phyloP scores from a whole-genome alignment of 169 alveolate genomes.

The Condylostoma magnum region DNA sequence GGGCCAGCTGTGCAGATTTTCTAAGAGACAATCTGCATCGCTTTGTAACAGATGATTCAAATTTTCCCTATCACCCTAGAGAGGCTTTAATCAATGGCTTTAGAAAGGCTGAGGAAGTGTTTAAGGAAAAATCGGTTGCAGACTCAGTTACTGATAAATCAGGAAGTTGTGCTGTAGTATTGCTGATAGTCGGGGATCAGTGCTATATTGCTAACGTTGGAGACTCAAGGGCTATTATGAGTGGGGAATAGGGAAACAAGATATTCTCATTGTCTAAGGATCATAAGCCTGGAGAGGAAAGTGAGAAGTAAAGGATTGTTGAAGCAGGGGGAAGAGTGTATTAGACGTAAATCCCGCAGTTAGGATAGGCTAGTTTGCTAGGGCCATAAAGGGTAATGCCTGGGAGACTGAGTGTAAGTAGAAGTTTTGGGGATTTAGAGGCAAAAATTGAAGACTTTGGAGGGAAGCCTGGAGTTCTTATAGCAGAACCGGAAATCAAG shows the following conservation, averaged over 20 bases:
- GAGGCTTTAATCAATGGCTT: conserved; percentile 72
- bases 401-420: conserved; percentile 82
- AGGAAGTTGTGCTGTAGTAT: conserved; percentile 70
- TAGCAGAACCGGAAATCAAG: conserved; percentile 66
- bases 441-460: conserved; percentile 67
- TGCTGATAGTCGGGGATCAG: conserved; percentile 47
- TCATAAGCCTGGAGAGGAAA: conserved; percentile 77
- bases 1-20: conserved; percentile 79
- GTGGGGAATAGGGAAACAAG: conserved; percentile 53
- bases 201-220: conserved; percentile 87
- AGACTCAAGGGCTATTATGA: conserved; percentile 82
- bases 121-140: conserved; percentile 28
- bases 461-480: conserved; percentile 65
- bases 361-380: not conserved
- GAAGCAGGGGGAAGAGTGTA: conserved; percentile 65
- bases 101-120: conserved; percentile 57
- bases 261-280: conserved; percentile 56
- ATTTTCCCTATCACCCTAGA: conserved; percentile 67
- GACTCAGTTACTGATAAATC: conserved; percentile 54
- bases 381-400: conserved; percentile 87
- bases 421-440: conserved; percentile 78
- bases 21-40: conserved; percentile 76
- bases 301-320: conserved; percentile 70
- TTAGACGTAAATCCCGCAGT: conserved; percentile 16
- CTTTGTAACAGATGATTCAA: conserved; percentile 32